Percentiles rank a stretch among this genome's conserved stretches.
These are phyloP conservation scores for Groenewaldozyma sp. DNA, from an alignment of 1,139 yeast genomes.

Conservation along the genomic window DNA sequence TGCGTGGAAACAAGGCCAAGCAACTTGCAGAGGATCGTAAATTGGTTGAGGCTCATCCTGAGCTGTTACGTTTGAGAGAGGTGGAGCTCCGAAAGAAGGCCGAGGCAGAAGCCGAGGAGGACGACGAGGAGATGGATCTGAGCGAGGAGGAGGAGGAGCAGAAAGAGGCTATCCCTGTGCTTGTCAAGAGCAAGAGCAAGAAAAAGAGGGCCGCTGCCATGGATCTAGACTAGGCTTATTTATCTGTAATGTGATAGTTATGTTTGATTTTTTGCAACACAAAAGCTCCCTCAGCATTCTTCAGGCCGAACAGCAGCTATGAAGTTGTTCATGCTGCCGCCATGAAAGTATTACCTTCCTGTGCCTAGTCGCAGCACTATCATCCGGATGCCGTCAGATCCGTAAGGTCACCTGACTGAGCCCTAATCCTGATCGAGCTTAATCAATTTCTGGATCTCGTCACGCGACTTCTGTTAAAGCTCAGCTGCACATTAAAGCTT, in stretches of 20 bases:
- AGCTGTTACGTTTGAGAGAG: constrained; percentile 81
- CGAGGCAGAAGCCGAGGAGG: constrained; percentile 37
- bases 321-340: too few species aligned
- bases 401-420: too few species aligned
- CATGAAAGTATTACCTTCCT: too few species aligned
- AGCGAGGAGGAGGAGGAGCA: constrained; percentile 41
- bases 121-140: constrained; percentile 34
- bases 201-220: constrained; percentile 8
- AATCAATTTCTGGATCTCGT: too few species aligned
- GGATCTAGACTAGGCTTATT: constrained; percentile 8
- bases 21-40: constrained; percentile 79
- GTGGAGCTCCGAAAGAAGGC: constrained; percentile 80
- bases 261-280: background rate
- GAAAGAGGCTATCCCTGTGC: constrained; percentile 55
- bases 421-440: too few species aligned
- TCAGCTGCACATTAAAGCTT: too few species aligned
- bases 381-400: too few species aligned
- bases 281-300: too few species aligned
- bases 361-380: too few species aligned
- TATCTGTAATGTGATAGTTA: background rate
- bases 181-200: constrained; percentile 54
- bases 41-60: constrained; percentile 82
- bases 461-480: too few species aligned
- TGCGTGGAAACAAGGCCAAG: constrained; percentile 93
- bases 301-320: too few species aligned